Evolutionary conservation across 208 protist species (phyloP).

Genomic region (Wallacemonas sp.): DNA sequence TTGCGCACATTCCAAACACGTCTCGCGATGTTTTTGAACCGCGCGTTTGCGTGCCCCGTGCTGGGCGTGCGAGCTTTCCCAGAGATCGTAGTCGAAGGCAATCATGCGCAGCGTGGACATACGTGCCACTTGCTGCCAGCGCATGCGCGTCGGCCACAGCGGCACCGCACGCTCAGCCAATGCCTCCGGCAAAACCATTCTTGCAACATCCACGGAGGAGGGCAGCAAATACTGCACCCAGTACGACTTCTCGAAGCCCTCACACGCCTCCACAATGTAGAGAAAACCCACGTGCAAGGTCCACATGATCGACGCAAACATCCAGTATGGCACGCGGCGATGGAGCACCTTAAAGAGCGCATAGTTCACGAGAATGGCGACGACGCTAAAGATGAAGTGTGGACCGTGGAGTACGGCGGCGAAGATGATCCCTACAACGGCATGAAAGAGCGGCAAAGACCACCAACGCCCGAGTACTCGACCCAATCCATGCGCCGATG

Average conservation of each 20-base stretch:
- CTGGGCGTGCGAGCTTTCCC: slow-evolving; percentile 26
- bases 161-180: not conserved
- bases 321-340: slow-evolving; percentile 36
- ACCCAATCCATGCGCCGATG: no score
- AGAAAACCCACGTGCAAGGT: slow-evolving; percentile 32
- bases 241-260: slow-evolving; percentile 27
- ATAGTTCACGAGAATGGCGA: slow-evolving; percentile 37
- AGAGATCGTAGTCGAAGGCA: slow-evolving; percentile 70
- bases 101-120: slow-evolving; percentile 85
- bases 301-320: slow-evolving; percentile 63
- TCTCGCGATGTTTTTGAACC: slow-evolving; percentile 24
- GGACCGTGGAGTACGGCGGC: slow-evolving; percentile 29
- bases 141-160: slow-evolving; percentile 20
- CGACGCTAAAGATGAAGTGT: slow-evolving; percentile 29
- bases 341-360: slow-evolving; percentile 37
- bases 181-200: not conserved
- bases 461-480: not conserved
- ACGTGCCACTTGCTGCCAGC: slow-evolving; percentile 74
- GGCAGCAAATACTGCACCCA: slow-evolving; percentile 23
- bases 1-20: slow-evolving; percentile 40
- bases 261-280: slow-evolving; percentile 28
- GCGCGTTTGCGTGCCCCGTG: slow-evolving; percentile 23
- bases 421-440: slow-evolving; percentile 20
- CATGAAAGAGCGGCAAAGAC: slow-evolving; percentile 26
- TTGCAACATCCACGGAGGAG: not conserved